A percentile compares a stretch with the other conserved stretches of the same genome.
These are phyloP conservation scores for Penicillium sp. DNA, from an alignment of 2,329 filamentous ascomycete species.

Conservation along the genomic window DNA sequence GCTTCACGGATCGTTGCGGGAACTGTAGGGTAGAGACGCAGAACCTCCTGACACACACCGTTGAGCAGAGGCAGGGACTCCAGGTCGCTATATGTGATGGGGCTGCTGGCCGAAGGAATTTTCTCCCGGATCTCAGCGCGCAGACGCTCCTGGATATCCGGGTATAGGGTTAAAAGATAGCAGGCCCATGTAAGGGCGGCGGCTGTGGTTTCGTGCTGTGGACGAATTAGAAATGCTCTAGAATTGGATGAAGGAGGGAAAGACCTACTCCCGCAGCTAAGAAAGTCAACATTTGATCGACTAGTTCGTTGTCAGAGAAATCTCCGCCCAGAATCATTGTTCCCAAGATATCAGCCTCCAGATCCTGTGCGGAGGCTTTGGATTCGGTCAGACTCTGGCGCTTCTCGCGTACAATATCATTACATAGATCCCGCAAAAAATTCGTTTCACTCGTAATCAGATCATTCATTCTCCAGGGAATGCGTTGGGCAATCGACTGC, in stretches of 20 bases:
- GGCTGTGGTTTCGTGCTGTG: conserved; percentile 57
- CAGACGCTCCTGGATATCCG: conserved; percentile 49
- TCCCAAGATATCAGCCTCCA: conserved; percentile 40
- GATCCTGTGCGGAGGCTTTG: conserved; percentile 40
- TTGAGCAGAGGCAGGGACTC: conserved; percentile 76
- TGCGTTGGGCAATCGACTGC: conserved; percentile 49
- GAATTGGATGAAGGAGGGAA: background rate
- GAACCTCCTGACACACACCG: conserved; percentile 73
- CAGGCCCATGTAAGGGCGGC: conserved; percentile 56
- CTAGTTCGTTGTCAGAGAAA: conserved; percentile 41
- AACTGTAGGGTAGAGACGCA: conserved; percentile 50
- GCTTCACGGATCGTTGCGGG: conserved; percentile 43
- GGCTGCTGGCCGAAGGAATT: conserved; percentile 41
- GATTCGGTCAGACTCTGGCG: conserved; percentile 23
- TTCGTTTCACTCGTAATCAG: conserved; percentile 32
- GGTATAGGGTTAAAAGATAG: conserved; percentile 54
- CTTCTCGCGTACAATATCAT: conserved; percentile 38
- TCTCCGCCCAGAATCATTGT: conserved; percentile 40
- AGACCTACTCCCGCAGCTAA: conserved; percentile 39
- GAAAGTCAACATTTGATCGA: conserved; percentile 46
- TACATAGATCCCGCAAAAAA: conserved; percentile 34
- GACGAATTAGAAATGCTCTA: background rate
- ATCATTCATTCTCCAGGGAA: conserved; percentile 44
- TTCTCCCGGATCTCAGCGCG: conserved; percentile 52
- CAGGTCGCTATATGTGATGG: conserved; percentile 44